These are phyloP conservation scores for Panicum virgatum DNA, from an alignment of 202 grass and related monocot genomes.

Conservation along the genomic window DNA sequence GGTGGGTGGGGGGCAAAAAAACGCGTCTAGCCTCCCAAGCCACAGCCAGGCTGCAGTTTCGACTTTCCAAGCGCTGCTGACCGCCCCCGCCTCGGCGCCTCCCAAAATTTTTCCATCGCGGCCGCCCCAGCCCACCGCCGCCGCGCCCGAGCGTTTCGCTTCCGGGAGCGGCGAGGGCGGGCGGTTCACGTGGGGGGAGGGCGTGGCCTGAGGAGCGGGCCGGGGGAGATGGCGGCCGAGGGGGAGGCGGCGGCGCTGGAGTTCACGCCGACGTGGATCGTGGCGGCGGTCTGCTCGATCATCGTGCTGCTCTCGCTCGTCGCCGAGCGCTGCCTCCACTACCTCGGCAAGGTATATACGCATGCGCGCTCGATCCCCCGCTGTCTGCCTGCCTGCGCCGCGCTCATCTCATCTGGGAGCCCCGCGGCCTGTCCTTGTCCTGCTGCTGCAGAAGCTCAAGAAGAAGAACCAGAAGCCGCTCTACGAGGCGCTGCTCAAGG, in stretches of 20 bases:
- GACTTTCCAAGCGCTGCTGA: too few species aligned
- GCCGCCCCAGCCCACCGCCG: too few species aligned
- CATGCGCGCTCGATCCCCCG: neutral
- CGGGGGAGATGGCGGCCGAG: conserved; percentile 23
- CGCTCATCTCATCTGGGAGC: neutral
- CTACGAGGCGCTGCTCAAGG: conserved; percentile 87
- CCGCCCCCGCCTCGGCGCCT: too few species aligned
- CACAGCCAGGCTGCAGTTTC: too few species aligned
- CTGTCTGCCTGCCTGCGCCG: neutral
- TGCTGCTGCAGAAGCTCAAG: conserved; percentile 55
- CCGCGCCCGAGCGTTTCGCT: too few species aligned
- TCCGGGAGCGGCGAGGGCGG: too few species aligned
- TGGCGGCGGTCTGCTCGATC: conserved; percentile 70
- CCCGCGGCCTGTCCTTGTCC: neutral
- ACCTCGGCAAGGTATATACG: conserved; percentile 64
- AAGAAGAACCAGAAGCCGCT: conserved; percentile 82
- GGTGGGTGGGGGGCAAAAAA: too few species aligned
- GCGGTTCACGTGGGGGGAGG: too few species aligned
- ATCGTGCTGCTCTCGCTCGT: conserved; percentile 79
- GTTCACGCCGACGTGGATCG: conserved; percentile 95
- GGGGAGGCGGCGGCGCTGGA: conserved; percentile 59
- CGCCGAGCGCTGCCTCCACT: conserved; percentile 70
- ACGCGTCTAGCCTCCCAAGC: too few species aligned
- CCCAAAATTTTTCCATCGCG: too few species aligned
- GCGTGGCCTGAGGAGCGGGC: neutral